These are phyloP conservation scores for Urostyla sp. DNA, from an alignment of 73 alveolate species.

Conservation along the genomic window DNA sequence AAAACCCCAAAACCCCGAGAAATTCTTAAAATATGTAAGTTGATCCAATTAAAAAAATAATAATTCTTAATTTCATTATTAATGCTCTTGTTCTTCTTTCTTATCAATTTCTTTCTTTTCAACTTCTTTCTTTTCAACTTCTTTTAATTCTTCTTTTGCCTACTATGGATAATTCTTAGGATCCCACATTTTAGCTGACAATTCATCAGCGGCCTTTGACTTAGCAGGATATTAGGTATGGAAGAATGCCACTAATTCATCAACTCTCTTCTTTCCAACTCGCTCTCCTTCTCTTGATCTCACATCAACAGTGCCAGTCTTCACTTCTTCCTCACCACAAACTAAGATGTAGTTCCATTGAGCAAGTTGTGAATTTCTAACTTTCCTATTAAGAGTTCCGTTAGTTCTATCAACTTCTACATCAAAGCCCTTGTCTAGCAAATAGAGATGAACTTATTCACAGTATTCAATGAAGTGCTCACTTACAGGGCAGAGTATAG, in stretches of 20 bases:
- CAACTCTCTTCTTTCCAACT: conserved; percentile 85
- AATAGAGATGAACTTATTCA: conserved; percentile 79
- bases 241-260: conserved; percentile 73
- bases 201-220: neutral
- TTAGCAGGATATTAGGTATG: neutral
- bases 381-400: conserved; percentile 93
- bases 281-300: conserved; percentile 95
- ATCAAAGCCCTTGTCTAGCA: conserved; percentile 86
- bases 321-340: conserved; percentile 98
- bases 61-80: too few species aligned
- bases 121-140: too few species aligned
- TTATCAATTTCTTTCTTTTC: too few species aligned
- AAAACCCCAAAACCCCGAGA: too few species aligned
- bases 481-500: conserved; percentile 95
- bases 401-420: conserved; percentile 91
- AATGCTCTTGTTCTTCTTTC: too few species aligned
- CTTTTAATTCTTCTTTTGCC: neutral
- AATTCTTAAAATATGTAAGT: too few species aligned
- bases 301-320: conserved; percentile 90
- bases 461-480: conserved; percentile 93
- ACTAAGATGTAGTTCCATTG: conserved; percentile 96
- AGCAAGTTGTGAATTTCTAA: conserved; percentile 95
- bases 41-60: too few species aligned
- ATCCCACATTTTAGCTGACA: neutral
- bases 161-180: neutral